phyloP scores from a whole-genome alignment of 495 filamentous ascomycete genomes.

The Penicillium crystallinum region DNA sequence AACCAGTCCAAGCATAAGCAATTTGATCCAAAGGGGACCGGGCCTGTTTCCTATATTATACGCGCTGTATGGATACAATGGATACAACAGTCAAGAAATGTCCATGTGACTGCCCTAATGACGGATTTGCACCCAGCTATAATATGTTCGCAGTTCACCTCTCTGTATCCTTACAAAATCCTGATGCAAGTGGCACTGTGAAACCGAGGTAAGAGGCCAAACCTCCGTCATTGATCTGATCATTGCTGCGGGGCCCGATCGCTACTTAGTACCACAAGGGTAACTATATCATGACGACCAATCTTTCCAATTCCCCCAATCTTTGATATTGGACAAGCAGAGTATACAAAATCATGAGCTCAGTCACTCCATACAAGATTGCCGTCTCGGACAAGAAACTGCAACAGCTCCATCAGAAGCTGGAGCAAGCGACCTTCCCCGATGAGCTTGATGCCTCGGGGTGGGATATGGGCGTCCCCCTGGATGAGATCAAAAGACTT shows the following conservation, averaged over 20 bases:
- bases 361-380: conserved; percentile 33
- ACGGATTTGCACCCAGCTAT: neutral
- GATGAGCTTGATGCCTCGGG: conserved; percentile 40
- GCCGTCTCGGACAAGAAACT: conserved; percentile 38
- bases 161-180: neutral
- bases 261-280: neutral
- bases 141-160: neutral
- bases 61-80: no score
- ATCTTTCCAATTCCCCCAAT: no score
- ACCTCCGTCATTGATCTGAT: neutral
- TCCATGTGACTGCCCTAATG: no score
- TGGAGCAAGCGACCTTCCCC: conserved; percentile 39
- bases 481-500: conserved; percentile 43
- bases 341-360: conserved; percentile 5
- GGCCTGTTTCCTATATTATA: no score
- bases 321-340: no score
- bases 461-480: conserved; percentile 48
- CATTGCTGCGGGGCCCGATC: neutral
- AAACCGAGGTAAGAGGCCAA: conserved; percentile 1
- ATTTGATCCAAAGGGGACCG: no score
- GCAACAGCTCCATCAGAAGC: conserved; percentile 35
- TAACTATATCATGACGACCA: neutral
- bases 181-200: neutral
- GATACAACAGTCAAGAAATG: no score
- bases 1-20: no score